These are phyloP conservation scores for Haberlea rhodopensis DNA, from an alignment of 257 asterid genomes.

Conservation along the genomic window DNA sequence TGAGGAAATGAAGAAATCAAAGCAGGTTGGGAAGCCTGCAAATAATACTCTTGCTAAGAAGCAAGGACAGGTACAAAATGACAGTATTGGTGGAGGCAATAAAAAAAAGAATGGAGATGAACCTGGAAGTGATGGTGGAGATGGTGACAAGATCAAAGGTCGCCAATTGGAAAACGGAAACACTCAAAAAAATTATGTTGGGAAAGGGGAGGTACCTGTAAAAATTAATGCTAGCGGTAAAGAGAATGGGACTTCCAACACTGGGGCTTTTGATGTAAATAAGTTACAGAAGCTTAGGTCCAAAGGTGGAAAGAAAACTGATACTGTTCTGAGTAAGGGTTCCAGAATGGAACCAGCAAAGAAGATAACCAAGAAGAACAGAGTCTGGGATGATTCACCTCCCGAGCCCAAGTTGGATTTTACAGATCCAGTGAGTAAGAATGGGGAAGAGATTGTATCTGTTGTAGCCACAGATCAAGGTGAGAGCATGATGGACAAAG, in stretches of 20 bases:
- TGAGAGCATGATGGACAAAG: slow-evolving; percentile 97
- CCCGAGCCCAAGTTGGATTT: slow-evolving; percentile 66
- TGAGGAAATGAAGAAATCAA: slow-evolving; percentile 78
- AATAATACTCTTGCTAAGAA: slow-evolving; percentile 54
- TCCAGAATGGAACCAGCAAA: slow-evolving; percentile 69
- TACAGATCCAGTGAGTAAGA: slow-evolving; percentile 76
- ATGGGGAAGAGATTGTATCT: slow-evolving; percentile 55
- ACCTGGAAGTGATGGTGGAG: slow-evolving; percentile 59
- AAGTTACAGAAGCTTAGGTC: slow-evolving; percentile 73
- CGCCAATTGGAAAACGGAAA: slow-evolving; percentile 52
- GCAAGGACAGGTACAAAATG: slow-evolving; percentile 67
- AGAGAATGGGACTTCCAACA: slow-evolving; percentile 58
- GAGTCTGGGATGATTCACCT: slow-evolving; percentile 90
- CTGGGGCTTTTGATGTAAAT: slow-evolving; percentile 84
- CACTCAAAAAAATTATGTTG: slow-evolving; percentile 35
- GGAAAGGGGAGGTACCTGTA: slow-evolving; percentile 38
- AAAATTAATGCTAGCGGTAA: slow-evolving; percentile 47
- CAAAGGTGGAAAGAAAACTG: slow-evolving; percentile 74
- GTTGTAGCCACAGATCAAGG: slow-evolving; percentile 63
- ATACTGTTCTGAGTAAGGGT: slow-evolving; percentile 50
- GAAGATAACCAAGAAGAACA: slow-evolving; percentile 56
- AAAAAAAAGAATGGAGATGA: slow-evolving; percentile 72
- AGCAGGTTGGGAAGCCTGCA: slow-evolving; percentile 60
- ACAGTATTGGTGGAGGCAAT: slow-evolving; percentile 59
- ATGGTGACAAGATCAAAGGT: slow-evolving; percentile 41